These are phyloP conservation scores for Sordariomycetes sp. DNA, from an alignment of 2,329 filamentous ascomycete species.

Conservation along the genomic window DNA sequence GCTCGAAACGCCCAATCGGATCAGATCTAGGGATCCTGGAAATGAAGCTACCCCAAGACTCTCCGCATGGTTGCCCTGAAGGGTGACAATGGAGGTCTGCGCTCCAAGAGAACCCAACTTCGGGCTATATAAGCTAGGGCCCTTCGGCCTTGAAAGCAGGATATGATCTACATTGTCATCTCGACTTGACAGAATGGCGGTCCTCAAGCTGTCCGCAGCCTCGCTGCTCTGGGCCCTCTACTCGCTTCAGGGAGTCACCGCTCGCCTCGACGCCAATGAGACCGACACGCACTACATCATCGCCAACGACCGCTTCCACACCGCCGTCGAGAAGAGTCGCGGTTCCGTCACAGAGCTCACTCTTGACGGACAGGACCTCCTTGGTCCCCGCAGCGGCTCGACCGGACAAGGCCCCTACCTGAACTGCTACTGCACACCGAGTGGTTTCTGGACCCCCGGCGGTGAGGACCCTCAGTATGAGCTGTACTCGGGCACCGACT, in stretches of 20 bases:
- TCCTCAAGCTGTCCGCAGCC: too few species aligned
- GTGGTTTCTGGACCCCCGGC: slow-evolving; percentile 51
- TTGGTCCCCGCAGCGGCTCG: slow-evolving; percentile 27
- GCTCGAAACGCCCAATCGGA: too few species aligned
- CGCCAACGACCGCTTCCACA: slow-evolving; percentile 26
- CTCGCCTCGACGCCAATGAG: slow-evolving; percentile 21
- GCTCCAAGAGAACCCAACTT: too few species aligned
- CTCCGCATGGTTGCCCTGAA: too few species aligned
- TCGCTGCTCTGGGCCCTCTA: slow-evolving; percentile 9
- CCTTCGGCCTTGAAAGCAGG: too few species aligned
- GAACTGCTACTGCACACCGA: slow-evolving; percentile 54
- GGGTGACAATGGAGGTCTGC: too few species aligned
- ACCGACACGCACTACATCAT: slow-evolving; percentile 22
- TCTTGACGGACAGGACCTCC: slow-evolving; percentile 34
- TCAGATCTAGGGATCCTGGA: too few species aligned
- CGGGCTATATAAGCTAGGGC: too few species aligned
- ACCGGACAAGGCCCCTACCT: slow-evolving; percentile 48
- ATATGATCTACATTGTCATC: too few species aligned
- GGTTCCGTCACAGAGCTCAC: slow-evolving; percentile 25
- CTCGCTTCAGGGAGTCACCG: slow-evolving; percentile 12
- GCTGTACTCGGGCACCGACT: slow-evolving; percentile 35
- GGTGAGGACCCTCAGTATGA: slow-evolving; percentile 32
- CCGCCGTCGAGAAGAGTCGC: slow-evolving; percentile 24
- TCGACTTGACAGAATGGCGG: too few species aligned
- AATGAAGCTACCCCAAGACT: too few species aligned